Evolutionary conservation across 1,139 yeast genomes (phyloP), one percentile per base, ranked within the genome.

Genomic region (Nakaseomyces nivariensis): DNA sequence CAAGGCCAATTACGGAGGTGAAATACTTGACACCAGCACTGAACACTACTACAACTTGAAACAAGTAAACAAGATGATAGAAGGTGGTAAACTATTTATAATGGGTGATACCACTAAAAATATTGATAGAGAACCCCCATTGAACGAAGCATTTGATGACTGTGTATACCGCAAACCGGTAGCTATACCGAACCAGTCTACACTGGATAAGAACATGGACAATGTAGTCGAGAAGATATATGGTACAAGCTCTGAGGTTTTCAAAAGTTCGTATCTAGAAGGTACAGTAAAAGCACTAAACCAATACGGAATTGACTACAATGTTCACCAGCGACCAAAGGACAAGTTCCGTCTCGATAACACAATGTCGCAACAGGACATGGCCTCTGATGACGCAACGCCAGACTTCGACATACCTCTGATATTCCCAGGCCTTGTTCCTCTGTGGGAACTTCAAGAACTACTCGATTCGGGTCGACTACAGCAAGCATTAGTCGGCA

Each of bases 1-100:
- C 64, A 90, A 90, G 67, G 81, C 76, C 38, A 77, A 80, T 52
- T 88, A 83, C 64, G 90, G 90, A 0, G 92, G 90, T 3, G 85
- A 83, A 54, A 57, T 85, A 2, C 66, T 82, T 43, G 89, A 85
- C 59, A 62, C 79, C 11, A 68, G 72, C 52, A 75, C 71, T 47
- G 72, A 73, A 48, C 62, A 67, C 8, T 82, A 72, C 61, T 67
- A 73, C 34, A 73, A 78, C 1, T 54, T 82, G 17, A 64, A 69
- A 0, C 60, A 61, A 31, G 67, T 76, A 6, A 59, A 64, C 11
- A 56, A 60, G 1, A 58, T 60, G 29, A 61, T 77, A 4, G 54
- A 62, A 22, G 62, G 72, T 40, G 80, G 79, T 1, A 67, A 70
- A 38, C 65, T 79, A 4, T 74, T 78, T 54, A 72, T 70, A 0